A percentile compares a stretch with the other conserved stretches of the same genome.
phyloP scores from a whole-genome alignment of 176 grass and related monocot species.

The Luzula sylvatica region DNA sequence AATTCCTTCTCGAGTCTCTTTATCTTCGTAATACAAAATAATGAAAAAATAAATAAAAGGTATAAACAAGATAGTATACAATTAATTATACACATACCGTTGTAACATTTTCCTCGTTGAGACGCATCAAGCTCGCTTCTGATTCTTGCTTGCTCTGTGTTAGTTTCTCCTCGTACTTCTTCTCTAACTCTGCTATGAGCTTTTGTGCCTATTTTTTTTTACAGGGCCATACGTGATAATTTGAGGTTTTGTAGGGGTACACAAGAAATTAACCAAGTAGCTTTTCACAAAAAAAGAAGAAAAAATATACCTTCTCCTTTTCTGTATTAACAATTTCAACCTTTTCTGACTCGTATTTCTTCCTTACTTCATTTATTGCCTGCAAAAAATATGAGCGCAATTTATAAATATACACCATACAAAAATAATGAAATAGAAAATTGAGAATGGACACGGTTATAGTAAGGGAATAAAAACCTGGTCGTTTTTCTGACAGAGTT shows the following conservation, averaged over 20 bases:
- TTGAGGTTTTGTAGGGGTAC: no score
- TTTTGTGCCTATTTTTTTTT: conserved; percentile 49
- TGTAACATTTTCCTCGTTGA: conserved; percentile 60
- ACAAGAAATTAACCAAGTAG: background rate
- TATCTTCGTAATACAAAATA: conserved; percentile 38
- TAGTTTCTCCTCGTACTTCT: conserved; percentile 58
- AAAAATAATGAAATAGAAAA: background rate
- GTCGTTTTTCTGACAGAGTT: conserved; percentile 82
- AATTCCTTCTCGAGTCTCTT: conserved; percentile 62
- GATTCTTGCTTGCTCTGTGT: conserved; percentile 60
- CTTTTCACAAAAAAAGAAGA: conserved; percentile 16
- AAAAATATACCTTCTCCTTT: conserved; percentile 53
- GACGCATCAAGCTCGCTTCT: conserved; percentile 32
- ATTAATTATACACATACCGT: conserved; percentile 37
- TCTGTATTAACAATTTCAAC: conserved; percentile 67
- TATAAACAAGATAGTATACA: background rate
- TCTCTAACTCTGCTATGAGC: conserved; percentile 71
- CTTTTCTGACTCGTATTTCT: conserved; percentile 89
- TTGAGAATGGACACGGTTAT: background rate
- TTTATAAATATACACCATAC: no score
- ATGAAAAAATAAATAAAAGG: conserved; percentile 3
- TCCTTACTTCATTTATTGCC: conserved; percentile 85
- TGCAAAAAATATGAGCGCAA: no score
- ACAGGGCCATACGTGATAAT: background rate
- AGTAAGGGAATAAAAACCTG: conserved; percentile 43